phyloP scores from a whole-genome alignment of 2,329 filamentous ascomycete species.

The Colletotrichum karsti region DNA sequence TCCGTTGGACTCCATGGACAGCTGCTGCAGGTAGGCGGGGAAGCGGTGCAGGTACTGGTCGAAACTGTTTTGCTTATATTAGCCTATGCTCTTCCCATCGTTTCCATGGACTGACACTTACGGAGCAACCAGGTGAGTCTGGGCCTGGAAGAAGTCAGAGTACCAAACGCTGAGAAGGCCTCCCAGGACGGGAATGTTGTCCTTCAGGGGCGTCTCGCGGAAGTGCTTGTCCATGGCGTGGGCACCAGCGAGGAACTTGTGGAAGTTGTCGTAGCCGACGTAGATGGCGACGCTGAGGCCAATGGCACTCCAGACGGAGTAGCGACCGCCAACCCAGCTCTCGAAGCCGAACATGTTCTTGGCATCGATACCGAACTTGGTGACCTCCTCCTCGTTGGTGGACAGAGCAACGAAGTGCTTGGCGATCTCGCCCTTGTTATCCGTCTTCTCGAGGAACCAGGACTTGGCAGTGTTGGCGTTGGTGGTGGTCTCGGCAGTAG shows the following conservation, averaged over 20 bases:
- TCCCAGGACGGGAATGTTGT: constrained; percentile 94
- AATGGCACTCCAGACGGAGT: constrained; percentile 99
- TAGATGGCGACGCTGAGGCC: constrained; percentile 93
- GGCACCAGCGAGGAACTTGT: constrained; percentile 92
- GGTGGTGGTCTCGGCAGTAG: constrained; percentile 94
- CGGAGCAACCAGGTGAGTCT: constrained; percentile 97
- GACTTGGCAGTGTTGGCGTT: constrained; percentile 97
- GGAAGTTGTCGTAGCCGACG: constrained; percentile 97
- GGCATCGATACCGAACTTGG: constrained; percentile 97
- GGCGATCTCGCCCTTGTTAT: constrained; percentile 84
- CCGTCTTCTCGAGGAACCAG: constrained; percentile 91
- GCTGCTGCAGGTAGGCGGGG: constrained; percentile 97
- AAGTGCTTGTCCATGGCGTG: constrained; percentile 99
- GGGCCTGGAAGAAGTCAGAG: constrained; percentile 97
- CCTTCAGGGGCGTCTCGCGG: constrained; percentile 84
- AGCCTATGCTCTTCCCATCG: neutral
- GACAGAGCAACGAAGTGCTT: constrained; percentile 99
- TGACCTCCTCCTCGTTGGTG: constrained; percentile 93
- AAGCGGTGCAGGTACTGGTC: constrained; percentile 99
- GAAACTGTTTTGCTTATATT: constrained; percentile 65
- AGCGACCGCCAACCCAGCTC: constrained; percentile 97
- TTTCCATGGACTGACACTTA: constrained; percentile 55
- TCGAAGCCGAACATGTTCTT: constrained; percentile 99
- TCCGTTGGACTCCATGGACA: constrained; percentile 99
- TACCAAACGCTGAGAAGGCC: constrained; percentile 98